Base-by-base conservation (phyloP, 2,329 filamentous ascomycete species). In the Stagonosporopsis vannaccii region DNA sequence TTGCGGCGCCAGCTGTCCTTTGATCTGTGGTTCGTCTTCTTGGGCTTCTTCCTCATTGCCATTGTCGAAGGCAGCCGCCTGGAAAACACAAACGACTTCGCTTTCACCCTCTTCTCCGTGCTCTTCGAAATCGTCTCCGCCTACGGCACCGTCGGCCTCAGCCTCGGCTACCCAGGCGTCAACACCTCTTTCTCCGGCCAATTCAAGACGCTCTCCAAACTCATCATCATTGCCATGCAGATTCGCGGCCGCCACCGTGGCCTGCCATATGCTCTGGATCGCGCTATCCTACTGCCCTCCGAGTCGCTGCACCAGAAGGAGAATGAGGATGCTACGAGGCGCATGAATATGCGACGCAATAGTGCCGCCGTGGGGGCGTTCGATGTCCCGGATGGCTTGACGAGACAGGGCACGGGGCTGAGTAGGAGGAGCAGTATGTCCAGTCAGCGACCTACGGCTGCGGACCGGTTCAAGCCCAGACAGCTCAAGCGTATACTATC, bases 21-120 rank as follows among this genome's bases (percentile, higher is more conserved):
- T 79, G 95, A 99, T 77, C 77, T 99, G 76, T 99, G 95, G 95
- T 99, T 92, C 69, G 90, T 99, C 55, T 97, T 96, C 71, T 75
- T 98, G 20, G 95, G 95, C 0, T 87, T 96, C 66, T 99, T 99
- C 78, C 85, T 98, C 72, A 90, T 99, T 68, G 84, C 90, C 58
- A 97, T 99, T 67, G 87, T 90, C 26, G 96, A 99, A 78, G 94
- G 92, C 4, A 54, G 68, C 7, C 86, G 87, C 15, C 81, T 99
- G 12, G 81, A 90, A 70, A 84, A 84, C 65, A 78, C 75, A 22
- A 80, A 87, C 56, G 78, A 87, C 47, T 80, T 80, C 59, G 71
- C 76, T 8, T 83, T 83, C 70, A 80, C 78, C 6, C 77, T 81
- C 55, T 83, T 83, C 68, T 74, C 75, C 41, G 75, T 77, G 13